phyloP scores from a whole-genome alignment of 345 rosid species.

The Aquilaria malaccensis region DNA sequence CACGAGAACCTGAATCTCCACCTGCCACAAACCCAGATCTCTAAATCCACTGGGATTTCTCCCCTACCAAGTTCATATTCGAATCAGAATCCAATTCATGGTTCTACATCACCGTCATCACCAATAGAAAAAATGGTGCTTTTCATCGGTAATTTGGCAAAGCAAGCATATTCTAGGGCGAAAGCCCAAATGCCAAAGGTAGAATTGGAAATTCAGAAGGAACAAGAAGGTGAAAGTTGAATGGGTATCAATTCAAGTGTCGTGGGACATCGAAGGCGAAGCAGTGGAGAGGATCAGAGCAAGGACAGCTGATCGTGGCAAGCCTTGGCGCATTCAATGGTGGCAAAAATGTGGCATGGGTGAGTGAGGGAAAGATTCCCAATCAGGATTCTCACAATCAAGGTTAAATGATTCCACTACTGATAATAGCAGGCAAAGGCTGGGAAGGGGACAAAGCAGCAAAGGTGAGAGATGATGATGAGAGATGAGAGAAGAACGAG shows the following conservation, averaged over 20 bases:
- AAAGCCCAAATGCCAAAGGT: constrained; percentile 31
- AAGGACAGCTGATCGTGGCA: too few species aligned
- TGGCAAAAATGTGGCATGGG: too few species aligned
- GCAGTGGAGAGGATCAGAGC: too few species aligned
- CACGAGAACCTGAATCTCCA: background rate
- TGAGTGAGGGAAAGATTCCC: too few species aligned
- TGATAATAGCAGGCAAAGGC: too few species aligned
- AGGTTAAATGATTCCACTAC: too few species aligned
- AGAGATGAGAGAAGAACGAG: too few species aligned
- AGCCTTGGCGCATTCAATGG: too few species aligned
- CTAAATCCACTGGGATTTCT: constrained; percentile 13
- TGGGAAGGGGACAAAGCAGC: too few species aligned
- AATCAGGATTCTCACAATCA: too few species aligned
- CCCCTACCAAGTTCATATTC: constrained; percentile 59
- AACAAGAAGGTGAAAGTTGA: constrained; percentile 71
- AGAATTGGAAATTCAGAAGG: constrained; percentile 93
- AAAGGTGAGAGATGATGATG: too few species aligned
- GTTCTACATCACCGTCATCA: constrained; percentile 68
- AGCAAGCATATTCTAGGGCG: constrained; percentile 52
- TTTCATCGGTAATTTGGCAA: constrained; percentile 60
- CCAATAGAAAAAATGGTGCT: constrained; percentile 56
- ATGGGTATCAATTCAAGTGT: constrained; percentile 61
- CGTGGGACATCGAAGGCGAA: constrained; percentile 59
- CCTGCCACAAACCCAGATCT: constrained; percentile 17
- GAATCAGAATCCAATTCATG: constrained; percentile 85